A percentile compares a stretch with the other conserved stretches of the same genome.
Evolutionary conservation across 305 asterid genomes (phyloP).

Genomic region (Fraxinus greggii): DNA sequence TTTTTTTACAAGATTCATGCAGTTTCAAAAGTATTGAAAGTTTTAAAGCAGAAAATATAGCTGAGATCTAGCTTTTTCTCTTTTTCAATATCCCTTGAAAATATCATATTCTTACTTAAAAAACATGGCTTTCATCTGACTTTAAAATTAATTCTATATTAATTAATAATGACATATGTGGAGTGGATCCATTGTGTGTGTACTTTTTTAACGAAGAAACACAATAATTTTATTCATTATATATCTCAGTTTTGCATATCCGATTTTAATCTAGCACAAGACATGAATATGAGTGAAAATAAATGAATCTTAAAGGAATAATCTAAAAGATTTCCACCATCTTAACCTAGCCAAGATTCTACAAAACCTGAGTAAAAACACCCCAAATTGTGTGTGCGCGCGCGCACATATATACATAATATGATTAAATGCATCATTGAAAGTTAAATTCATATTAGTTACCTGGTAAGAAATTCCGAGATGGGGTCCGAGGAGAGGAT

Average conservation of each 20-base stretch:
- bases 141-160: neutral
- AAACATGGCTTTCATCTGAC: neutral
- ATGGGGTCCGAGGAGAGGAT: conserved; percentile 16
- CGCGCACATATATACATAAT: too few species aligned
- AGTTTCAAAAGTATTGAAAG: neutral
- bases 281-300: too few species aligned
- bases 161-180: neutral
- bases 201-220: neutral
- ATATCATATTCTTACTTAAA: neutral
- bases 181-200: neutral
- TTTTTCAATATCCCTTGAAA: neutral
- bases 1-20: neutral
- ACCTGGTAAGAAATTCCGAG: conserved; percentile 19
- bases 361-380: neutral
- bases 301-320: too few species aligned
- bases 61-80: neutral
- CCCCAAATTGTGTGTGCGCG: neutral
- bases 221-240: neutral
- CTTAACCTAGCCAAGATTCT: neutral
- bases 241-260: neutral
- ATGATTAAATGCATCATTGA: neutral
- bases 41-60: neutral
- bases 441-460: neutral
- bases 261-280: neutral
- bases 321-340: neutral